A percentile compares a stretch with the other conserved stretches of the same genome.
Evolutionary conservation across 768 basidiomycete genomes (phyloP).

Genomic region (Trametopsis cervina): DNA sequence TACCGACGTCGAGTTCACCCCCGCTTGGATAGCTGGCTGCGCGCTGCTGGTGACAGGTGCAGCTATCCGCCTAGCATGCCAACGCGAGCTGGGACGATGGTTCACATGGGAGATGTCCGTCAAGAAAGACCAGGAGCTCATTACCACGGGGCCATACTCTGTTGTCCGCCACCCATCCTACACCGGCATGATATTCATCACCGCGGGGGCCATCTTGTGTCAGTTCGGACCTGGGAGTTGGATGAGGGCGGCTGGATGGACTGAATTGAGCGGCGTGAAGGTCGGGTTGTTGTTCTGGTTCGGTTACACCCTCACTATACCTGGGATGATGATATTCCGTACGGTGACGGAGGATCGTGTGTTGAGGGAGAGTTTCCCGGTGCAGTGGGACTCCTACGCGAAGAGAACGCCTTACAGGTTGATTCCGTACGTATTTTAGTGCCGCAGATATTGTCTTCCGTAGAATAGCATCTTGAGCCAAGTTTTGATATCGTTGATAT

Average conservation of each 20-base stretch:
- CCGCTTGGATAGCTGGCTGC: conserved; percentile 3
- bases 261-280: not conserved
- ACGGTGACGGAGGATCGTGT: conserved; percentile 6
- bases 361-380: conserved; percentile 8
- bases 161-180: conserved; percentile 16
- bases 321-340: not conserved
- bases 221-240: conserved; percentile 5
- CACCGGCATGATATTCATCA: conserved; percentile 3
- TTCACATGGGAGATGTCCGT: conserved; percentile 15
- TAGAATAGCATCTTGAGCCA: too few species aligned
- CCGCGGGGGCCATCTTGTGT: conserved; percentile 6
- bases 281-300: not conserved
- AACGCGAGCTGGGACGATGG: too few species aligned
- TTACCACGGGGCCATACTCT: conserved; percentile 13
- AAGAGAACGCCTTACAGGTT: conserved; percentile 8
- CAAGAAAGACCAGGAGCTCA: conserved; percentile 9
- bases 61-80: conserved; percentile 3
- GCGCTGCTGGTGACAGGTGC: not conserved
- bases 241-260: not conserved
- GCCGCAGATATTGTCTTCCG: too few species aligned
- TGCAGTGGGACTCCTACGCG: conserved; percentile 7
- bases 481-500: too few species aligned
- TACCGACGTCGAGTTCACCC: not conserved
- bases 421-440: conserved; percentile 6
- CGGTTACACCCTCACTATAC: not conserved